Conservation (phyloP, 495 filamentous ascomycete genomes). For the Tuber umbilicatum region DNA sequence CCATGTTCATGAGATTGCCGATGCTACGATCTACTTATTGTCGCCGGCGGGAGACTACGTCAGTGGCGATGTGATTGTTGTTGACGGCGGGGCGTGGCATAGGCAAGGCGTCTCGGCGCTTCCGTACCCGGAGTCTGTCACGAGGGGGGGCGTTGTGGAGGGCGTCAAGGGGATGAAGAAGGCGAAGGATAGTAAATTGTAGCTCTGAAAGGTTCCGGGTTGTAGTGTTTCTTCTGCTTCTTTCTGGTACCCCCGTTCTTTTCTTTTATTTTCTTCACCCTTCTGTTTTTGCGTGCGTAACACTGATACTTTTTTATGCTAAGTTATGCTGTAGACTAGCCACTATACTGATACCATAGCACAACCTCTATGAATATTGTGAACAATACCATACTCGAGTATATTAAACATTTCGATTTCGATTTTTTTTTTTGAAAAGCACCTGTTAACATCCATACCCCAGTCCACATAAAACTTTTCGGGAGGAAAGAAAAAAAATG, state of each 20-base stretch:
- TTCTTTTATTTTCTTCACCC: neutral
- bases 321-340: neutral
- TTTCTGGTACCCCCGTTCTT: neutral
- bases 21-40: conserved; percentile 84
- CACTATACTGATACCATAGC: neutral
- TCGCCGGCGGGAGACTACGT: conserved; percentile 77
- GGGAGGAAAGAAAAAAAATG: neutral
- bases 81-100: conserved; percentile 71
- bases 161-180: conserved; percentile 36
- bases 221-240: neutral
- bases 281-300: neutral
- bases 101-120: conserved; percentile 43
- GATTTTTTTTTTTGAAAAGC: neutral
- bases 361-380: neutral
- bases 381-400: no score
- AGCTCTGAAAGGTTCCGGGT: neutral
- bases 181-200: conserved; percentile 28
- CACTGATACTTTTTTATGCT: neutral
- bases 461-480: neutral
- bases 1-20: conserved; percentile 79
- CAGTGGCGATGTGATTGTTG: conserved; percentile 69
- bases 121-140: conserved; percentile 31
- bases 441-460: neutral
- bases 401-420: neutral
- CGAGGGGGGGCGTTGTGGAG: conserved; percentile 13